phyloP scores from a whole-genome alignment of 2,329 filamentous ascomycete species.

The Lachnellula hyalina region DNA sequence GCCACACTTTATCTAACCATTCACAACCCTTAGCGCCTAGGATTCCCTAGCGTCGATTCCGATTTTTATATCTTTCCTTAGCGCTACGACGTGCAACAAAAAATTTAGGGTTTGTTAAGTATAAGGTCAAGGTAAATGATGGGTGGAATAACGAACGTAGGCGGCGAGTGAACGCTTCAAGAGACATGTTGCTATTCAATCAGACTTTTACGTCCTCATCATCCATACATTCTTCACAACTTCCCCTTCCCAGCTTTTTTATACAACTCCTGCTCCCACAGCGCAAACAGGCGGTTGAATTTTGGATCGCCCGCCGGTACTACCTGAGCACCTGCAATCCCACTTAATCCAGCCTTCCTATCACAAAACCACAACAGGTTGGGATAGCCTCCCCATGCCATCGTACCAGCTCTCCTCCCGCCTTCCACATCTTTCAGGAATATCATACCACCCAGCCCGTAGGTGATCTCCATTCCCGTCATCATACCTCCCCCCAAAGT shows the following conservation, averaged over 20 bases:
- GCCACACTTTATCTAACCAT: too few relatives aligned
- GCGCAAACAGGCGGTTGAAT: conserved; percentile 31
- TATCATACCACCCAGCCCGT: conserved; percentile 40
- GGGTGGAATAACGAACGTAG: too few relatives aligned
- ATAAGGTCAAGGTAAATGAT: too few relatives aligned
- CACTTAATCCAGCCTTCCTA: conserved; percentile 35
- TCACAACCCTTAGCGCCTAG: too few relatives aligned
- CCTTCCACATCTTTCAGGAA: conserved; percentile 34
- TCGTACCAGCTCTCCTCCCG: conserved; percentile 35
- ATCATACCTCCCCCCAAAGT: conserved; percentile 27
- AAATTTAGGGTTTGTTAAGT: too few relatives aligned
- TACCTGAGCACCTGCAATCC: conserved; percentile 39
- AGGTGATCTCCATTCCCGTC: conserved; percentile 34
- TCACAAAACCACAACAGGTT: conserved; percentile 44
- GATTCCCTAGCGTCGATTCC: too few relatives aligned
- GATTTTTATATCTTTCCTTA: too few relatives aligned
- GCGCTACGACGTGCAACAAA: too few relatives aligned
- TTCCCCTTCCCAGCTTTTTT: conserved; percentile 8
- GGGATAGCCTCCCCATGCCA: conserved; percentile 41
- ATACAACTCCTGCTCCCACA: conserved; percentile 39
- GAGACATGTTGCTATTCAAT: too few relatives aligned
- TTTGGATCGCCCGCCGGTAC: conserved; percentile 37
- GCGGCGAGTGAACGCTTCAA: too few relatives aligned
- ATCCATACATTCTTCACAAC: neutral
- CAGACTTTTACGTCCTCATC: neutral